Conservation (phyloP, 2,329 filamentous ascomycete species). For the Cadophora luteo-olivacea region DNA sequence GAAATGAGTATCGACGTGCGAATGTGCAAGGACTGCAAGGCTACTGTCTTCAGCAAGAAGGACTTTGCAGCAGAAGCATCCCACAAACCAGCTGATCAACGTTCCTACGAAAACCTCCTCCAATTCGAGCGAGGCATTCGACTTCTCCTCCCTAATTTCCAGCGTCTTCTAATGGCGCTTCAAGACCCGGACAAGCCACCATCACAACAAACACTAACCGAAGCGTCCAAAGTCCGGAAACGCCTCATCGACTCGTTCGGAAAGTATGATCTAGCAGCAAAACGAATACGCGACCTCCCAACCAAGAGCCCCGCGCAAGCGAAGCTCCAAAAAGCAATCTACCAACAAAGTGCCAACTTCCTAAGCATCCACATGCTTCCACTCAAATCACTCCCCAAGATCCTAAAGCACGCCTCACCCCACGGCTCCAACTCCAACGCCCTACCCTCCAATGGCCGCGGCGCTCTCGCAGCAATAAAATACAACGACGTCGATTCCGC, state of each 20-base stretch:
- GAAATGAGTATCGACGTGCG: slow-evolving; percentile 80
- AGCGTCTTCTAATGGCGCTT: slow-evolving; percentile 66
- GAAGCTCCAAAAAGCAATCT: slow-evolving; percentile 70
- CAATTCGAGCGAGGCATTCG: slow-evolving; percentile 77
- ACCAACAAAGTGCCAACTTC: slow-evolving; percentile 72
- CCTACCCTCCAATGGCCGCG: slow-evolving; percentile 35
- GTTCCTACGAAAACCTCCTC: slow-evolving; percentile 70
- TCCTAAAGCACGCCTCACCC: slow-evolving; percentile 67
- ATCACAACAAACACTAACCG: slow-evolving; percentile 60
- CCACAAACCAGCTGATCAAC: slow-evolving; percentile 64
- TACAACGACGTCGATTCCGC: slow-evolving; percentile 58
- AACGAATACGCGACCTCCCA: slow-evolving; percentile 70
- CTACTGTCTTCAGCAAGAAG: slow-evolving; percentile 70
- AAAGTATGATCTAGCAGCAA: slow-evolving; percentile 72
- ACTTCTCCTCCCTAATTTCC: slow-evolving; percentile 71
- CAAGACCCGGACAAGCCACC: slow-evolving; percentile 67
- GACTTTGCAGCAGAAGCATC: slow-evolving; percentile 68
- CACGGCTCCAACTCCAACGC: slow-evolving; percentile 52
- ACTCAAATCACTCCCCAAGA: slow-evolving; percentile 64
- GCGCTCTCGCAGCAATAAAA: slow-evolving; percentile 64
- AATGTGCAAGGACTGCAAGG: slow-evolving; percentile 89
- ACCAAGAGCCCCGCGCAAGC: slow-evolving; percentile 68
- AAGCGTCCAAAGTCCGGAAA: slow-evolving; percentile 74
- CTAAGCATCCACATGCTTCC: slow-evolving; percentile 79
- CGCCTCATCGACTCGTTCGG: slow-evolving; percentile 74